Evolutionary conservation across 495 filamentous ascomycete species (phyloP), one percentile per base, ranked within the genome.

Genomic region (Xylaria cubensis): DNA sequence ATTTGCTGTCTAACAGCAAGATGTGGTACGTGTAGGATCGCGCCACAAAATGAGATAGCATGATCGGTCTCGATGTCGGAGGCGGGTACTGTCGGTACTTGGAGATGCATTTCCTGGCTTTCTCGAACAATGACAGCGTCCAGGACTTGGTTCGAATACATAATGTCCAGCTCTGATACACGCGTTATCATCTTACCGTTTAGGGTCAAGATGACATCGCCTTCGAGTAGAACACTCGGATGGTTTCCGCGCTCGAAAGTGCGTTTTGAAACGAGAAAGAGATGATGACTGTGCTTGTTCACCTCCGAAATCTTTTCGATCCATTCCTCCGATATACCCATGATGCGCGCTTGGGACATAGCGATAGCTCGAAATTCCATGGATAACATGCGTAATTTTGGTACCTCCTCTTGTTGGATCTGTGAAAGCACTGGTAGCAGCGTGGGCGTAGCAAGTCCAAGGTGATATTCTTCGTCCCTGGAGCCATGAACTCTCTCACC

Each of bases 1-100:
- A 99, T 98, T 79, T 99, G 96, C 81, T 99, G 96, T 19, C 96
- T 87, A 3, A 99, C 96, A 50, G 97, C 97, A 78, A 97, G 94
- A 82, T 99, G 96, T 1, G 96, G 96, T 36, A 92, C 90, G 76
- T 99, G 96, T 34, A 99, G 82, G 34, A 97, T 90, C 61, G 96
- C 96, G 64, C 96, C 96, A 80, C 96, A 98, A 87, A 98, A 99
- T 41, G 93, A 92, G 67, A 99, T 90, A 5, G 93, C 94, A 24
- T 92, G 90, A 77, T 94, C 90, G 0, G 96, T 99, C 83, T 98
- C 97, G 21, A 98, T 85, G 77, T 98, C 94, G 74, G 93, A 90
- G 3, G 95, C 96, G 0, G 92, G 89, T 4, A 97, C 94, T 0
- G 96, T 99, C 0, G 93, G 92, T 15, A 98, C 90, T 73, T 90